Evolutionary conservation across 257 asterid species (phyloP).

Genomic region (Petrea volubilis): DNA sequence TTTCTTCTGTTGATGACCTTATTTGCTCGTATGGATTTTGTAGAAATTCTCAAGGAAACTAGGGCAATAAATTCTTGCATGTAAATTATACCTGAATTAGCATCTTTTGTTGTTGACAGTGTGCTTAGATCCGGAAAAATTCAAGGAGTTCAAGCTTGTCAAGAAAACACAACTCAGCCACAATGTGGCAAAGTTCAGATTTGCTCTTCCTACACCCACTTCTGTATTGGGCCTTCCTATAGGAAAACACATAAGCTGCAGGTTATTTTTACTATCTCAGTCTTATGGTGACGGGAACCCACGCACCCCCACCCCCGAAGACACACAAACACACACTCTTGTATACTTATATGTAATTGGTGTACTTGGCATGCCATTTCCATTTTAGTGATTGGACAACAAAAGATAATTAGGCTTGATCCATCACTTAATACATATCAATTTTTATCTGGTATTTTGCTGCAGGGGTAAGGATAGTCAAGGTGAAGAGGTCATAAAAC

Average conservation of each 20-base stretch:
- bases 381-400: not conserved
- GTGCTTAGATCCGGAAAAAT: conserved; percentile 81
- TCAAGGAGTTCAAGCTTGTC: conserved; percentile 88
- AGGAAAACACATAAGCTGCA: conserved; percentile 99
- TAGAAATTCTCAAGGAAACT: not conserved
- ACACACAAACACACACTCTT: not conserved
- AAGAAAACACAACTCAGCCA: conserved; percentile 85
- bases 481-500: conserved; percentile 96
- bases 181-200: conserved; percentile 92
- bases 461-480: conserved; percentile 91
- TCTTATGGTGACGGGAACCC: conserved; percentile 8
- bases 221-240: conserved; percentile 96
- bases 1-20: not conserved
- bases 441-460: conserved; percentile 1
- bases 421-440: not conserved
- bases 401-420: conserved; percentile 6
- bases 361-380: not conserved
- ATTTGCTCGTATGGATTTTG: not conserved
- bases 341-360: not conserved
- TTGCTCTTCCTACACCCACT: conserved; percentile 84
- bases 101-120: conserved; percentile 41
- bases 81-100: not conserved
- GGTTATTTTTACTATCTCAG: conserved; percentile 36
- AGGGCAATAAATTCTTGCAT: not conserved
- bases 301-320: too few species aligned